A percentile compares a stretch with the other conserved stretches of the same genome.
These are phyloP conservation scores for Malus hybrid DNA, from an alignment of 331 rosid species.

Conservation along the genomic window DNA sequence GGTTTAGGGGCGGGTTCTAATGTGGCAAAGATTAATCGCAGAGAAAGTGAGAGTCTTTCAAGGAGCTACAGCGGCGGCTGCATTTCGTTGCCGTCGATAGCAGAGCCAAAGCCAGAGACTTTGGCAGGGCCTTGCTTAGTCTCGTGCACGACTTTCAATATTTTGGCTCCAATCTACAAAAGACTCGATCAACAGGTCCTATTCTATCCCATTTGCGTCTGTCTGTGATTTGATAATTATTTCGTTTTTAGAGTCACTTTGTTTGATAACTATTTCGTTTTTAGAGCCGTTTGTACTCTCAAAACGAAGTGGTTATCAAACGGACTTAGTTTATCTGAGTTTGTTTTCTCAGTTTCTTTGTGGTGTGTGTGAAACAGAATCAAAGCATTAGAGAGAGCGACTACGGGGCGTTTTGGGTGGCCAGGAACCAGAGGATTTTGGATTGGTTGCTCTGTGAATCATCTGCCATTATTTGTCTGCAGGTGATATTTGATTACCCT, in stretches of 20 bases:
- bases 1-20: background rate
- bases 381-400: constrained; percentile 64
- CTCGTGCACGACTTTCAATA: constrained; percentile 79
- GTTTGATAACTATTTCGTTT: background rate
- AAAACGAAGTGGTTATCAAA: background rate
- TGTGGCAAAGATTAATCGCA: constrained; percentile 3
- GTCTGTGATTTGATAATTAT: background rate
- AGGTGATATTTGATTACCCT: constrained; percentile 34
- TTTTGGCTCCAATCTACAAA: constrained; percentile 79
- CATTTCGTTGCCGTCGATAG: constrained; percentile 20
- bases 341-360: background rate
- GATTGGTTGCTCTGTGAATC: constrained; percentile 62
- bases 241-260: background rate
- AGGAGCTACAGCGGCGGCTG: constrained; percentile 12
- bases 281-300: background rate
- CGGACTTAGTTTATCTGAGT: background rate
- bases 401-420: constrained; percentile 46
- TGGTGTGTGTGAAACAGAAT: constrained; percentile 46
- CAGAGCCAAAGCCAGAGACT: constrained; percentile 21
- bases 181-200: constrained; percentile 64
- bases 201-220: background rate
- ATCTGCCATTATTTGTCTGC: constrained; percentile 76
- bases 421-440: constrained; percentile 63
- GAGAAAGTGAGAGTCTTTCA: constrained; percentile 2
- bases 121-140: constrained; percentile 23